Evolutionary conservation across 2,329 filamentous ascomycete species (phyloP), one percentile per base, ranked within the genome.

Genomic region (Mycosphaerelloides madeirae): DNA sequence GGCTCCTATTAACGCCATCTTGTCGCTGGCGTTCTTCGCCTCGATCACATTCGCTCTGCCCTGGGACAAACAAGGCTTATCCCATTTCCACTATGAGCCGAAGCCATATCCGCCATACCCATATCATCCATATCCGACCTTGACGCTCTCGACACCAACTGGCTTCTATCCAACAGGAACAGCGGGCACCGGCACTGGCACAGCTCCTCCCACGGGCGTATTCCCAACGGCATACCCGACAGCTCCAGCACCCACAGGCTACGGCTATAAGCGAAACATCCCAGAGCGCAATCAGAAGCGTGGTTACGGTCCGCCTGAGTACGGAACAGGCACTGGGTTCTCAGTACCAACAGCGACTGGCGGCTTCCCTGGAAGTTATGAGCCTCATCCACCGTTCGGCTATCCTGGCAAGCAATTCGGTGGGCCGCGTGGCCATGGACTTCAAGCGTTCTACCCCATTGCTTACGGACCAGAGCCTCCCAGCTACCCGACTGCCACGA

Each of bases 1-100:
- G 36, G 36, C 36, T 15, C 19, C 19, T n/a, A 16, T 29, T 13
- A 19, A 25, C 22, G 22, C 28, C 43, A 15, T 45, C 31, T 18
- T 45, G 36, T 31, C 37, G 25, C 28, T 45, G 29, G 38, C 31
- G 13, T 16, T 45, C 14, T 32, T 45, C 13, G 31, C 28, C 36
- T 31, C 19, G 15, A 28, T 37, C 15, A 29, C 37, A 3, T 18
- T 45, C 38, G 43, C 43, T 13, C 6, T 45, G 31, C 43, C 43
- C 22, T 36, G 31, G 16, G 13, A 45, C 16, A 18, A 34, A 4
- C 39, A 41, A 28, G 39, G 16, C 16, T 33, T 36, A 15, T n/a
- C 33, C 9, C 16, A 20, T 13, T 34, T 37, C 3, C 25, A 29
- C 12, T 20, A 38, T 18, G 15, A 31, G 15, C 28, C 34, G 15